A percentile compares a stretch with the other conserved stretches of the same genome.
Conservation (phyloP, 352 stramenopile genomes). For the Aphanomyces euteiches region DNA sequence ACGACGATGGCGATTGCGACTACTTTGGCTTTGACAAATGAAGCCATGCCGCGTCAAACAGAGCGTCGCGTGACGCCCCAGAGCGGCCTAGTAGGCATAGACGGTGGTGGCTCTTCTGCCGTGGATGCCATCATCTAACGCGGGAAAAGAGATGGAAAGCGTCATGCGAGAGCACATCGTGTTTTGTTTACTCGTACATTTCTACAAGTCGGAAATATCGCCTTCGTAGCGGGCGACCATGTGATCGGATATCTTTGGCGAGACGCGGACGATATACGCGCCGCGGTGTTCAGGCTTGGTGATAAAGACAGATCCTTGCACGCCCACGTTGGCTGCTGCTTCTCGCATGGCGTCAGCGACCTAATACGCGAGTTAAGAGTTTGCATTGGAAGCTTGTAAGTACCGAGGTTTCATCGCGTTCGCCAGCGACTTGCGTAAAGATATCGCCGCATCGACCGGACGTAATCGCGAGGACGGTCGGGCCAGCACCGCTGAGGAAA, state of each 20-base stretch:
- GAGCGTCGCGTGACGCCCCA: no score
- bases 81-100: no score
- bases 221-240: slow-evolving; percentile 78
- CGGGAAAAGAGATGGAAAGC: no score
- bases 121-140: no score
- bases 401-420: slow-evolving; percentile 75
- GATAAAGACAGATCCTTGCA: slow-evolving; percentile 96
- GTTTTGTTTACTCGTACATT: background rate
- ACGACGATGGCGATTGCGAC: background rate
- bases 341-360: slow-evolving; percentile 97
- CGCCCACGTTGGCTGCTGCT: slow-evolving; percentile 83
- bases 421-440: slow-evolving; percentile 94
- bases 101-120: no score
- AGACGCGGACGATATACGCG: slow-evolving; percentile 92
- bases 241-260: slow-evolving; percentile 89
- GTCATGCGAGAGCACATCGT: background rate
- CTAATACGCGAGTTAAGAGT: slow-evolving; percentile 30
- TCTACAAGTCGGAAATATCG: slow-evolving; percentile 71
- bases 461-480: slow-evolving; percentile 98
- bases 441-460: slow-evolving; percentile 97
- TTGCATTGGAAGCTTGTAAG: background rate
- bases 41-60: no score
- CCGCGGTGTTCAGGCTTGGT: slow-evolving; percentile 95
- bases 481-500: slow-evolving; percentile 96
- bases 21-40: background rate